A percentile compares a stretch with the other conserved stretches of the same genome.
Evolutionary conservation across 2,329 filamentous ascomycete genomes (phyloP).

Genomic region (Ophiostoma triangulosporum): DNA sequence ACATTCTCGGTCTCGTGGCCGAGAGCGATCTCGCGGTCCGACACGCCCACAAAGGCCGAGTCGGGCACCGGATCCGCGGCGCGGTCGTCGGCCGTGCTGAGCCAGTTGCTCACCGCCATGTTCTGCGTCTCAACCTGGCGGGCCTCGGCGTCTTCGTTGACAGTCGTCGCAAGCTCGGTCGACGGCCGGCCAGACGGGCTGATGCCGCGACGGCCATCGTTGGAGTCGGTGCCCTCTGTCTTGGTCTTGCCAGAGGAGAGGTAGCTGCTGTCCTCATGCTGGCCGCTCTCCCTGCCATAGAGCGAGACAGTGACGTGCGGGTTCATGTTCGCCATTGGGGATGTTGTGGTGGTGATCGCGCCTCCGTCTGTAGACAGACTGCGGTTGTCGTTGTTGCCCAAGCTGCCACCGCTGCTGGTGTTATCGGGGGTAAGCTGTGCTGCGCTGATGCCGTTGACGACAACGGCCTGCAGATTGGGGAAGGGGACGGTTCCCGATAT

Average conservation of each 20-base stretch:
- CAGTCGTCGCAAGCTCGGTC: conserved; percentile 29
- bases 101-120: conserved; percentile 37
- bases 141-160: conserved; percentile 33
- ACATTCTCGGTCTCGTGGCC: conserved; percentile 37
- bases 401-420: conserved; percentile 29
- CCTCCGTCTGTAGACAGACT: conserved; percentile 35
- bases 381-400: conserved; percentile 6
- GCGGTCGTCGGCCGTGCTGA: conserved; percentile 21
- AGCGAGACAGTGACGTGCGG: conserved; percentile 43
- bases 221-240: conserved; percentile 1
- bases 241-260: conserved; percentile 15
- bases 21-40: conserved; percentile 29
- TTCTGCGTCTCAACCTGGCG: conserved; percentile 34
- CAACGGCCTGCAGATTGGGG: conserved; percentile 14
- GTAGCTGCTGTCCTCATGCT: conserved; percentile 9
- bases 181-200: conserved; percentile 32
- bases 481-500: conserved; percentile 15
- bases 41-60: conserved; percentile 23
- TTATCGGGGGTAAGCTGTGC: conserved; percentile 35
- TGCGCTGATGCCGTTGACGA: conserved; percentile 14
- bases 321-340: conserved; percentile 33
- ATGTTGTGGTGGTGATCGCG: conserved; percentile 22
- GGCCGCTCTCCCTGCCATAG: conserved; percentile 32
- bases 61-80: not conserved
- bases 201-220: conserved; percentile 23